Evolutionary conservation across 306 rosid species (phyloP).

Genomic region (Dryas octopetala): DNA sequence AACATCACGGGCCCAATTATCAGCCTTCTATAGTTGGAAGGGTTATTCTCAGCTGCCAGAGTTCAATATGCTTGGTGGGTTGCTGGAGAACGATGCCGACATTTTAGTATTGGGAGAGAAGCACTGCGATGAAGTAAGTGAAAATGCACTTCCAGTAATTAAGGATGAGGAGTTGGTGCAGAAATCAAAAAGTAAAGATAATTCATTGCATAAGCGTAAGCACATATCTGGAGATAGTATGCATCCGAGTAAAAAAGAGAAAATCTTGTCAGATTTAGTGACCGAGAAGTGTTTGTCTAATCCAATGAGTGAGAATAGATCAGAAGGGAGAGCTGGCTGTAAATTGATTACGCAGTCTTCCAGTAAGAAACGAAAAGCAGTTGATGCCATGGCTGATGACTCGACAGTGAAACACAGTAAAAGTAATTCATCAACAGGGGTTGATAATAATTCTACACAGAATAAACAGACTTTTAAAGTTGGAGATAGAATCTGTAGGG

Average conservation of each 20-base stretch:
- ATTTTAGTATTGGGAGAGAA: conserved; percentile 23
- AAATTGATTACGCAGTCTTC: conserved; percentile 15
- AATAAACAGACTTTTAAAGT: conserved; percentile 35
- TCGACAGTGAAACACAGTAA: conserved; percentile 10
- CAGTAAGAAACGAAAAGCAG: conserved; percentile 42
- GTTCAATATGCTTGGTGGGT: conserved; percentile 38
- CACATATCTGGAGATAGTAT: conserved; percentile 17
- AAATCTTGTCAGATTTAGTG: conserved; percentile 40
- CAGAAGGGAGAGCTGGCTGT: conserved; percentile 29
- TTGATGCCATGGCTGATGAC: conserved; percentile 28
- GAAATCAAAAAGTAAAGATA: conserved; percentile 19
- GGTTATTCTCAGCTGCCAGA: conserved; percentile 63
- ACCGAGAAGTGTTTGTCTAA: conserved; percentile 31
- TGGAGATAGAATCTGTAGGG: conserved; percentile 54
- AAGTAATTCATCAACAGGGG: neutral
- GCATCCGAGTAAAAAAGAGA: conserved; percentile 33
- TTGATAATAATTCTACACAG: conserved; percentile 14
- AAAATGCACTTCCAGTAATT: conserved; percentile 13
- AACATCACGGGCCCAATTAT: conserved; percentile 46
- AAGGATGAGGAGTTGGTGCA: neutral
- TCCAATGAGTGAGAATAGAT: conserved; percentile 23
- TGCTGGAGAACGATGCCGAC: conserved; percentile 46
- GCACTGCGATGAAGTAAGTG: conserved; percentile 28
- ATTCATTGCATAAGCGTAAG: conserved; percentile 33
- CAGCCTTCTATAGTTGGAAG: conserved; percentile 54